These are phyloP conservation scores for Myriangium duriaei DNA, from an alignment of 2,329 filamentous ascomycete genomes.

Conservation along the genomic window DNA sequence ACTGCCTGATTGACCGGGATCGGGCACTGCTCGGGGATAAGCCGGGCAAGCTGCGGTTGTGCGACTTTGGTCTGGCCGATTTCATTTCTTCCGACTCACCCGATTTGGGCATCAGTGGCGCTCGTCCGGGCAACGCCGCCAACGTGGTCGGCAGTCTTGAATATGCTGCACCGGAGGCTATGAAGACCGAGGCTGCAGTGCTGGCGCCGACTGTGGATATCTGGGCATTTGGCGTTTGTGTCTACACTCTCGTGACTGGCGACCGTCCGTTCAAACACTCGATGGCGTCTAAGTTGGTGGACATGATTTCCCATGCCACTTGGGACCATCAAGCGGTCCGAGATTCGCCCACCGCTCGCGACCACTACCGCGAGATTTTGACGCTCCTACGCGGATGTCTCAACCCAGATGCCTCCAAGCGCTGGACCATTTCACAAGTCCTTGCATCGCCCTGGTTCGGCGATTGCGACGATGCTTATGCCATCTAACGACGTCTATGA, in stretches of 20 bases:
- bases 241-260: constrained; percentile 49
- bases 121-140: constrained; percentile 30
- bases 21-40: constrained; percentile 2
- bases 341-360: constrained; percentile 27
- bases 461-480: constrained; percentile 5
- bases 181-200: constrained; percentile 31
- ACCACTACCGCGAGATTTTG: constrained; percentile 34
- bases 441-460: constrained; percentile 43
- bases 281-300: constrained; percentile 45
- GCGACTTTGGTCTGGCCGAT: constrained; percentile 59
- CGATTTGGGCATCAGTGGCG: constrained; percentile 33
- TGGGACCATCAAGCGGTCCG: constrained; percentile 44
- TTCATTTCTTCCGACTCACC: constrained; percentile 45
- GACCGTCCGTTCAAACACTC: constrained; percentile 50
- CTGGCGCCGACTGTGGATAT: constrained; percentile 48
- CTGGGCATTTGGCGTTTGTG: constrained; percentile 54
- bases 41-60: constrained; percentile 45
- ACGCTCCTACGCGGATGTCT: constrained; percentile 50
- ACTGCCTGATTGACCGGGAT: constrained; percentile 47
- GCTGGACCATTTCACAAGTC: constrained; percentile 46
- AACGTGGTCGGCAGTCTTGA: constrained; percentile 46
- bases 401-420: constrained; percentile 40
- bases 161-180: constrained; percentile 38
- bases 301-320: constrained; percentile 46
- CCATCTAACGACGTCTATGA: constrained; percentile 6